Conservation (phyloP, 805 yeast genomes). For the Hanseniaspora nectarophila region DNA sequence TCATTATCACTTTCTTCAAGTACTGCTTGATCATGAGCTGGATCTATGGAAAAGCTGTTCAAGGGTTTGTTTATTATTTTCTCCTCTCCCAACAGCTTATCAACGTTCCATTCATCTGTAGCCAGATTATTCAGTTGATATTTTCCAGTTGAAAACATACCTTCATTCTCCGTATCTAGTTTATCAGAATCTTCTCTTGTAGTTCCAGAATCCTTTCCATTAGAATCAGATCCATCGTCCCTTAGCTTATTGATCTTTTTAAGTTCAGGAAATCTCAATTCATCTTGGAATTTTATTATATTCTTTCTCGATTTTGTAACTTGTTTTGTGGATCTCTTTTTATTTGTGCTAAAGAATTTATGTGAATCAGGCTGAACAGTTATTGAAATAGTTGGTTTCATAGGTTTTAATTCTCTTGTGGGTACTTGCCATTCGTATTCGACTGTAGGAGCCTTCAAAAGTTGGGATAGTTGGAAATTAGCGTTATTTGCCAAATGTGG, state of each 20-base stretch:
- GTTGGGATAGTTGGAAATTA: slow-evolving; percentile 43
- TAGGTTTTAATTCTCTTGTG: slow-evolving; percentile 19
- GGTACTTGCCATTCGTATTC: slow-evolving; percentile 42
- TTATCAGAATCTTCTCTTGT: slow-evolving; percentile 18
- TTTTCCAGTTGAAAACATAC: slow-evolving; percentile 19
- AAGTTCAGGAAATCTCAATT: slow-evolving; percentile 1
- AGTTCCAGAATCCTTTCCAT: slow-evolving; percentile 7
- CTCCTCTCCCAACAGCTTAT: slow-evolving; percentile 43
- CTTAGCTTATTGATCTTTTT: slow-evolving; percentile 2
- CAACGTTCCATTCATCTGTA: slow-evolving; percentile 70
- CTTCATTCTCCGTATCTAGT: slow-evolving; percentile 19
- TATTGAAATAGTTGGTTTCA: slow-evolving; percentile 41
- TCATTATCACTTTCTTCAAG: slow-evolving; percentile 20
- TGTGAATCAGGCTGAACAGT: slow-evolving; percentile 8
- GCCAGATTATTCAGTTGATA: slow-evolving; percentile 35
- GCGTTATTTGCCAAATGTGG: slow-evolving; percentile 42
- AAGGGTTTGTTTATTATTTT: neutral
- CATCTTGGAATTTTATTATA: slow-evolving; percentile 15
- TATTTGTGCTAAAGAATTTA: slow-evolving; percentile 3
- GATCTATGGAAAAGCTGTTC: slow-evolving; percentile 10
- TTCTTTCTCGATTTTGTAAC: slow-evolving; percentile 5
- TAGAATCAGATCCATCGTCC: slow-evolving; percentile 18
- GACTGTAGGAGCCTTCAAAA: slow-evolving; percentile 39
- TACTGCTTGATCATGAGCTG: slow-evolving; percentile 16
- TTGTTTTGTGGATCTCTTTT: slow-evolving; percentile 8